Evolutionary conservation across 1,284 basidiomycete species (phyloP).

Genomic region (Trichosporon ovoides): DNA sequence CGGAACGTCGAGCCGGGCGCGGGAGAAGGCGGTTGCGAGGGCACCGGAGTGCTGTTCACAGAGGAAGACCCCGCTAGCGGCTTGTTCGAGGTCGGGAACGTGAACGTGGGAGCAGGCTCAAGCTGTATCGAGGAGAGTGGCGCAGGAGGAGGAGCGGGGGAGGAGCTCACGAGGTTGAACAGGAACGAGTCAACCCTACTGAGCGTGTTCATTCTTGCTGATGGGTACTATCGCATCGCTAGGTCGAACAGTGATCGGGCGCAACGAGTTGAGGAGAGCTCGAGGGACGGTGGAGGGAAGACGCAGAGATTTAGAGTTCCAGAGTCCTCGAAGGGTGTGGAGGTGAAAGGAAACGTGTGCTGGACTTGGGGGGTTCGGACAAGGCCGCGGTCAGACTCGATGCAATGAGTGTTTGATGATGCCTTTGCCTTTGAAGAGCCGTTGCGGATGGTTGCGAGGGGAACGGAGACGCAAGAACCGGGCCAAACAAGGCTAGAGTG

Average conservation of each 20-base stretch:
- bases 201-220: constrained; percentile 13
- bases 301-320: not conserved
- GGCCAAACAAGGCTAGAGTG: no score
- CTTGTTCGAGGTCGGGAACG: not conserved
- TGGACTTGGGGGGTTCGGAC: no score
- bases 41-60: not conserved
- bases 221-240: constrained; percentile 6
- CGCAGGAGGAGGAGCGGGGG: not conserved
- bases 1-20: not conserved
- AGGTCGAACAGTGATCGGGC: not conserved
- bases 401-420: no score
- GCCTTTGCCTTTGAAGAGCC: no score
- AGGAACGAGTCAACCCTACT: constrained; percentile 27
- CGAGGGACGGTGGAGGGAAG: not conserved
- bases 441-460: no score
- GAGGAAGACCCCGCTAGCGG: not conserved
- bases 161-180: constrained; percentile 2
- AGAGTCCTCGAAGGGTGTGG: not conserved
- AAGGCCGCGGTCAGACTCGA: no score
- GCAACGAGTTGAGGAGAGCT: not conserved
- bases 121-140: not conserved
- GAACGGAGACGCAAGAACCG: no score
- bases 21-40: not conserved
- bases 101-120: not conserved
- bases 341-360: not conserved